Conservation (phyloP, 306 rosid genomes). For the Gastrolobium bilobum region DNA sequence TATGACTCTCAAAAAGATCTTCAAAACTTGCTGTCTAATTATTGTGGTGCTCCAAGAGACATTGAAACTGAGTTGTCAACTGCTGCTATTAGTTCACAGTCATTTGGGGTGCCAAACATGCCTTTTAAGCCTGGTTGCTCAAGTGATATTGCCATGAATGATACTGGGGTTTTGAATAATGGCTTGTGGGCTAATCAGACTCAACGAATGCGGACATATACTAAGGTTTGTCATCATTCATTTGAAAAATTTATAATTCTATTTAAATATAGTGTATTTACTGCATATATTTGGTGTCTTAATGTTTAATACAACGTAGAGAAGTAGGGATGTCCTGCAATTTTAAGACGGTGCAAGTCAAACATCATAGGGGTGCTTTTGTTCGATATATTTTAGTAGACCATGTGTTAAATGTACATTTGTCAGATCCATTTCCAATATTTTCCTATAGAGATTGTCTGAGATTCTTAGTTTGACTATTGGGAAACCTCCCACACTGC, state of each 20-base stretch:
- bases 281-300: neutral
- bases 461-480: constrained; percentile 15
- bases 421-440: neutral
- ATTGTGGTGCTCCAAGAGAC: constrained; percentile 85
- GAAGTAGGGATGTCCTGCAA: constrained; percentile 18
- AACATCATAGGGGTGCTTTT: neutral
- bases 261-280: constrained; percentile 1
- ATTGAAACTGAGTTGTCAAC: constrained; percentile 90
- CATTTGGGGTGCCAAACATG: constrained; percentile 89
- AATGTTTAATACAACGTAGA: neutral
- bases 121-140: constrained; percentile 89
- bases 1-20: constrained; percentile 94
- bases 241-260: constrained; percentile 14
- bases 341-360: constrained; percentile 13
- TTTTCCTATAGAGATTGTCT: neutral
- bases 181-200: constrained; percentile 88
- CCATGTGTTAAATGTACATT: neutral
- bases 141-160: constrained; percentile 77
- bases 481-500: neutral
- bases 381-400: neutral
- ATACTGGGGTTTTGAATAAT: constrained; percentile 75
- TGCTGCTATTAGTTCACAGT: constrained; percentile 84
- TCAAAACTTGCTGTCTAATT: constrained; percentile 90
- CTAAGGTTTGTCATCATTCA: constrained; percentile 70
- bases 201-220: constrained; percentile 90